Base-by-base conservation (phyloP, 1,284 basidiomycete species). In the Pseudozyma sp. region DNA sequence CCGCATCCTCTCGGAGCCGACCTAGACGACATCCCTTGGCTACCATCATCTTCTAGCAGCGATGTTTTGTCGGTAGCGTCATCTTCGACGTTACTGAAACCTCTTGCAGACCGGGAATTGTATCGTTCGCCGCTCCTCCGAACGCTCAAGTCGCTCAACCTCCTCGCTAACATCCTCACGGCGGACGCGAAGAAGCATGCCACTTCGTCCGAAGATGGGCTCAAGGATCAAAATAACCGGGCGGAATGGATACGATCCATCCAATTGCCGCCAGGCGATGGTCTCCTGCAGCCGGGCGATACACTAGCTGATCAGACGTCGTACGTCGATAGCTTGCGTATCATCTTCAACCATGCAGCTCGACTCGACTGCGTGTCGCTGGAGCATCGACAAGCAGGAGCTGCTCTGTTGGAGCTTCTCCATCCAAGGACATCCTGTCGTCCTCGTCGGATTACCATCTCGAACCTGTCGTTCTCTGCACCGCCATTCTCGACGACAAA, bases 391-490 rank as follows among this genome's bases (percentile, higher is more conserved):
- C 59, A 62, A 42, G 57, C 59, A 9, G 70, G 70, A 4, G 64
- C 59, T 19, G 64, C 64, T 8, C n/a, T 72, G 53, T 52, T 63
- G 18, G 50, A 67, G 34, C 57, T 72, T 13, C 61, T 72, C 3
- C 44, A 61, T 16, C 60, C 59, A 12, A 56, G 35, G 6, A 72
- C 70, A 2, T 38, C 45, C 3, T 64, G 70, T 43, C 63, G 64
- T 9, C 70, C 70, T 31, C 64, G 54, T n/a, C 50, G 59, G n/a
- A 42, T 72, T 9, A 72, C 70, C 10, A 50, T 72, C 8, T 67
- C 70, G 38, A 72, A 72, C 35, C 53, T 72, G 5, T 67, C 64
- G 8, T 72, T 67, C 53, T 72, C 70, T 4, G 64, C 70, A 3
- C 70, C 64, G 11, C 70, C 70, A 4, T 72, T 72, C 18, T 72